Evolutionary conservation across 2,329 filamentous ascomycete genomes (phyloP), one percentile per base, ranked within the genome.

Genomic region (Plectosphaerella cucumerina): DNA sequence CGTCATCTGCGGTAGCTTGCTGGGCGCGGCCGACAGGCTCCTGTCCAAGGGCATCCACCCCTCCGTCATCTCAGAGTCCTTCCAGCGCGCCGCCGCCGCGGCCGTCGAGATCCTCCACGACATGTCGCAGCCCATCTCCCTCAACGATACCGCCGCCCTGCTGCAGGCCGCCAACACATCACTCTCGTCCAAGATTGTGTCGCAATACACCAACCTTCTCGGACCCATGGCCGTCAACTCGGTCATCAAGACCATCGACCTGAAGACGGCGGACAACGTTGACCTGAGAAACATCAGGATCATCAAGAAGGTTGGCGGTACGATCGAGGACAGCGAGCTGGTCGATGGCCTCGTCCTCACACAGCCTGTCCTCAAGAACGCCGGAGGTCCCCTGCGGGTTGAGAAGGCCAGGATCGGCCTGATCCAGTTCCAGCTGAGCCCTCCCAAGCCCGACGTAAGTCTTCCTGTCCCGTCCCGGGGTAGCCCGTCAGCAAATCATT

Each of bases 201-300:
- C 93, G 53, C 93, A 97, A 73, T 92, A 99, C 73, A 94, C 94
- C 33, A 94, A 92, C 68, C 82, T 93, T 39, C 83, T 99, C 18
- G 93, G 90, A n/a, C 90, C 91, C 51, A 99, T 99, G 89, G 94
- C 94, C 42, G 94, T 99, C 52, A 95, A 97, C 70, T 89, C 94
- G 20, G 93, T 99, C 48, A 85, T 93, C 56, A 95, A 95, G 76
- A 90, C 93, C 50, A 97, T 99, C 71, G 93, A 99, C 67, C 80
- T 93, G 54, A 96, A 92, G 76, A 96, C 87, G 20, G 93, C 94
- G 50, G 90, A 97, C 59, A 99, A 99, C 59, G 94, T 97, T 50
- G 94, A 99, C 64, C 78, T 99, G 53, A 90, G 90, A 69, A 97
- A 97, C 71, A 97, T 99, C 57, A 85, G 94, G 59, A 94, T 97